A percentile compares a stretch with the other conserved stretches of the same genome.
Conservation (phyloP, 192 early-diverging fungal genomes). For the Allomyces macrogynus region DNA sequence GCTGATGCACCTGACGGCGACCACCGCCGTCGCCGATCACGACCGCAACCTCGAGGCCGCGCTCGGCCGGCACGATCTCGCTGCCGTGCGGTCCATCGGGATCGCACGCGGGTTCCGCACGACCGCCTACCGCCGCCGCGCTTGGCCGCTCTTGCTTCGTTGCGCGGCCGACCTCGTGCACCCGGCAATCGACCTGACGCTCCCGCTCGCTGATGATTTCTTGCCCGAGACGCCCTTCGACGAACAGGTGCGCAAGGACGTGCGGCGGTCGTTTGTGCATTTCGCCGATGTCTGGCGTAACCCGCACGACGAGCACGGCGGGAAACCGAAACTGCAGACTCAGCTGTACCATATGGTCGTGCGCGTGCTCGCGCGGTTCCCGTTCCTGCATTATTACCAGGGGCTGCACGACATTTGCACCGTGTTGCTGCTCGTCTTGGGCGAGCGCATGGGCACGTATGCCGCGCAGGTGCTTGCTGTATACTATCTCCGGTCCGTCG, state of each 20-base stretch:
- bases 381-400: constrained; percentile 49
- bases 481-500: constrained; percentile 20
- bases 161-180: no score
- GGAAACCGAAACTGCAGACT: not conserved
- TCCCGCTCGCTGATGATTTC: not conserved
- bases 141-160: not conserved
- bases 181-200: not conserved
- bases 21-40: no score
- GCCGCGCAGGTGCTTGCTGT: constrained; percentile 14
- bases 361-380: constrained; percentile 27
- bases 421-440: no score
- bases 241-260: not conserved
- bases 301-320: no score
- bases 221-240: not conserved
- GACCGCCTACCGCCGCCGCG: not conserved
- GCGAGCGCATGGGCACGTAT: no score
- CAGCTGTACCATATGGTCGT: constrained; percentile 24
- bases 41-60: no score
- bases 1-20: no score
- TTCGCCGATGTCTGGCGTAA: not conserved
- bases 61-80: no score
- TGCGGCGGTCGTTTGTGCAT: not conserved
- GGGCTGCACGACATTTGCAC: constrained; percentile 20
- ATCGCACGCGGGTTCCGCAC: not conserved
- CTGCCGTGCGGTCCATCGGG: no score